Base-by-base conservation (phyloP, 192 early-diverging fungal species). In the Funneliformis mosseae region DNA sequence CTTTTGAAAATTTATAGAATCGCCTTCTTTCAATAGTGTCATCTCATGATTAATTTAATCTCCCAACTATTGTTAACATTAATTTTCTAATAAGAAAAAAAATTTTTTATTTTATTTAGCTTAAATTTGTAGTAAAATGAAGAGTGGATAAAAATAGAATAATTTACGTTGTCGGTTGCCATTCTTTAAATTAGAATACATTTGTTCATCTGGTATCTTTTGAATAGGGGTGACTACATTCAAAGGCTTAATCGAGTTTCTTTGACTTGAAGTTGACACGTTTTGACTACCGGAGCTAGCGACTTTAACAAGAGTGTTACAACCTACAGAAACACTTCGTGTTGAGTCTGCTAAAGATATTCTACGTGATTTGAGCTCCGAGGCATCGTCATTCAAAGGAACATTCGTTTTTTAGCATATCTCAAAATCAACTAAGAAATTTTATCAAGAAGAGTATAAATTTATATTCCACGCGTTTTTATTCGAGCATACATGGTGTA, bases 1-100 rank as follows among this genome's bases (percentile, higher is more conserved):
- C 80, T 95, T 97, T 82, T 98, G 97, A 82, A 99, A 99, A 85
- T 99, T 99, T 87, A 99, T 97, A 14, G 96, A 94, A 87, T 97
- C 95, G 39, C 97, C 97, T n/a, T 97, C 96, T 12, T 92, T 89
- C 72, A 99, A 83, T 28, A 99, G 86, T 5, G 91, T 93, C 96
- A 99, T 94, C 83, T 99, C 96, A 83, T 95, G 91, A 99, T 98
- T n/a, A 99, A 87, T 14, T 95, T 96, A 82, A 99, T 91, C 80
- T 97, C 95, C 97, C 97, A 99, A 50, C 92, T 95, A 85, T 99
- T 99, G 81, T 89, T 88, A 2, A 91, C 91, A 81, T 96, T 99
- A 83, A 99, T 97, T 93, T 98, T 98, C 94, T 97, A 86, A 16
- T 28, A n/a, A n/a, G n/a, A n/a, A n/a, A 25, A 7, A 55, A 55